Conservation (phyloP, 2,329 filamentous ascomycete genomes). For the Epichloe baconii region DNA sequence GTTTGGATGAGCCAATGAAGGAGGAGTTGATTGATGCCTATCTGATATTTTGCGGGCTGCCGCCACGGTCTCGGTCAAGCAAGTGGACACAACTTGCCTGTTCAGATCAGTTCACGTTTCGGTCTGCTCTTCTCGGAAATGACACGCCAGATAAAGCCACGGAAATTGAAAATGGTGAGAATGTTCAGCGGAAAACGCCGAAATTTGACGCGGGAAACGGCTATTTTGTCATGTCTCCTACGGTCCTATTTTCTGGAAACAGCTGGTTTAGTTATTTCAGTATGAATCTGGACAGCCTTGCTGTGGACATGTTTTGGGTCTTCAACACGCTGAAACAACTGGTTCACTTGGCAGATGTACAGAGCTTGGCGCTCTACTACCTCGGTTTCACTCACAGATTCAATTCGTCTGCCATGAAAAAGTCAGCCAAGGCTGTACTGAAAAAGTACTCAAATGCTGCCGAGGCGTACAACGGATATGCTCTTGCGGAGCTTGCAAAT, state of each 20-base stretch:
- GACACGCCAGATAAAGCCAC: slow-evolving; percentile 1
- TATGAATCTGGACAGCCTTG: slow-evolving; percentile 10
- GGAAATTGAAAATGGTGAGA: neutral
- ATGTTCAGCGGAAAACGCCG: slow-evolving; percentile 13
- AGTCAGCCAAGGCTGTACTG: slow-evolving; percentile 60
- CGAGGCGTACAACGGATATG: slow-evolving; percentile 67
- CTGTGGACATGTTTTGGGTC: slow-evolving; percentile 33
- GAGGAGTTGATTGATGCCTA: slow-evolving; percentile 54
- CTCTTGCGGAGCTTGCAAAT: slow-evolving; percentile 51
- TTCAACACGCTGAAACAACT: slow-evolving; percentile 45
- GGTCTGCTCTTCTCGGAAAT: neutral
- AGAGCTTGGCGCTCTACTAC: slow-evolving; percentile 49
- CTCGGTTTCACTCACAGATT: slow-evolving; percentile 49
- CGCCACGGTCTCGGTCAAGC: slow-evolving; percentile 28
- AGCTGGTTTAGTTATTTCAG: slow-evolving; percentile 32
- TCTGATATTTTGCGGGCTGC: slow-evolving; percentile 52
- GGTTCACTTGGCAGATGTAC: slow-evolving; percentile 25
- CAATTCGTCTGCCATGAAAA: slow-evolving; percentile 45
- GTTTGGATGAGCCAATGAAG: slow-evolving; percentile 20
- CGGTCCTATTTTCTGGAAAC: slow-evolving; percentile 38
- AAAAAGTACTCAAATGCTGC: slow-evolving; percentile 52
- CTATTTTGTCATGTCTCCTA: slow-evolving; percentile 24
- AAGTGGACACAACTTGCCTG: slow-evolving; percentile 18
- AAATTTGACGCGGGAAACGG: slow-evolving; percentile 19
- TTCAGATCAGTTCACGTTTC: slow-evolving; percentile 18